Conservation (phyloP, 352 stramenopile genomes). For the Phytophthora hybrid region DNA sequence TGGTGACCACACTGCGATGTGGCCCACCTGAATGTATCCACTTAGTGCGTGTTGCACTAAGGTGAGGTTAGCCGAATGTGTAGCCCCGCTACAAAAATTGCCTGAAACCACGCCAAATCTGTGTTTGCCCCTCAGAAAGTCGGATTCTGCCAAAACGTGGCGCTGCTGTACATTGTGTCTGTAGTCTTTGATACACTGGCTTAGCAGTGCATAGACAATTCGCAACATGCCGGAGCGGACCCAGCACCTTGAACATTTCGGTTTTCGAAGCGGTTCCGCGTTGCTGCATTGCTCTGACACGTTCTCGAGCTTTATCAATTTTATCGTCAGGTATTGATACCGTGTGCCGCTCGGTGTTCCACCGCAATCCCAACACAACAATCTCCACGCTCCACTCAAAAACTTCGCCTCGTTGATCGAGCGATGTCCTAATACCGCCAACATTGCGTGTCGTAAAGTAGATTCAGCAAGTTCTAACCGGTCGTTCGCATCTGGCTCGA, state of each 20-base stretch:
- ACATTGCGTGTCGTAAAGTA: background rate
- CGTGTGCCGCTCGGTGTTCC: background rate
- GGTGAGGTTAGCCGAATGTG: too few relatives aligned
- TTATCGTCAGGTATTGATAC: background rate
- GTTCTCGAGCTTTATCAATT: background rate
- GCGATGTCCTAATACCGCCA: background rate
- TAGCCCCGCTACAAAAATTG: too few relatives aligned
- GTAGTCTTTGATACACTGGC: background rate
- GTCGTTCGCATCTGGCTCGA: constrained; percentile 16
- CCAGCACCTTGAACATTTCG: background rate
- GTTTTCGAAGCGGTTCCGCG: background rate
- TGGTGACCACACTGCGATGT: too few relatives aligned
- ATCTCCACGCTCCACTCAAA: background rate
- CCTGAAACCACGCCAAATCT: background rate
- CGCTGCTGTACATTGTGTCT: background rate
- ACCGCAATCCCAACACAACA: background rate
- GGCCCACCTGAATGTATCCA: too few relatives aligned
- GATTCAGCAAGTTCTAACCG: background rate
- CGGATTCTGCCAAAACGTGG: background rate
- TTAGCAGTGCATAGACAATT: background rate
- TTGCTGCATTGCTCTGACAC: background rate
- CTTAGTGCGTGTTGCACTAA: too few relatives aligned
- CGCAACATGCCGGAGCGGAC: background rate
- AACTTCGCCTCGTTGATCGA: background rate
- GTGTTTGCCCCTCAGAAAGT: background rate